These are phyloP conservation scores for Colletotrichum sp. DNA, from an alignment of 2,329 filamentous ascomycete genomes.

Conservation along the genomic window DNA sequence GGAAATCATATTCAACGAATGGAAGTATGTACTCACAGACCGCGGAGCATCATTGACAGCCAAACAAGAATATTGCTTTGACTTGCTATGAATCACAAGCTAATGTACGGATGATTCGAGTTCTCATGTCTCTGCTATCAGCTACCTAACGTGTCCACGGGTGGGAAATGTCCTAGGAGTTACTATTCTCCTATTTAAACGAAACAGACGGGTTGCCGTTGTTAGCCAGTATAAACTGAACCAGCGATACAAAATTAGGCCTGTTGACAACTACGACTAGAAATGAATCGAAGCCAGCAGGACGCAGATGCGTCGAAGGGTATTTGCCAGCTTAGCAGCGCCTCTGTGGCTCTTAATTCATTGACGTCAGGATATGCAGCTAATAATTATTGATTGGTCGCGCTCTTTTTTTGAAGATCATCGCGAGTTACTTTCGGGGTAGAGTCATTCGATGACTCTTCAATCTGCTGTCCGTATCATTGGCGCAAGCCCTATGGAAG, in stretches of 20 bases:
- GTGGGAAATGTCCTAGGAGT: neutral
- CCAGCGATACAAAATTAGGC: neutral
- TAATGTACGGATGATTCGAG: neutral
- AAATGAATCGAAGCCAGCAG: neutral
- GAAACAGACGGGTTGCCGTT: fast-evolving
- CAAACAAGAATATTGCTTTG: too few relatives aligned
- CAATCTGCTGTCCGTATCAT: neutral
- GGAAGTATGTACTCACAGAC: too few relatives aligned
- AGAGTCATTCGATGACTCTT: neutral
- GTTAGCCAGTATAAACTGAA: neutral
- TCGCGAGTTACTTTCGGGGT: neutral
- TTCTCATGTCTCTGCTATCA: neutral
- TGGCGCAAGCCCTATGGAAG: neutral
- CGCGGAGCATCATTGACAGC: too few relatives aligned
- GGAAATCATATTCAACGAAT: too few relatives aligned
- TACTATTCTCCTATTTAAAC: neutral
- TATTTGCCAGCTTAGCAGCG: neutral
- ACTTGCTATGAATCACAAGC: neutral
- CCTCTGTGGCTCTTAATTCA: neutral
- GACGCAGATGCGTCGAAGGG: neutral
- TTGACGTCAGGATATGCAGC: neutral
- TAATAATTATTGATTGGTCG: neutral
- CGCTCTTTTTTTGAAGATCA: neutral
- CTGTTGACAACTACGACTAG: neutral
- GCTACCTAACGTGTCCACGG: neutral